These are phyloP conservation scores for Colletotrichum sp. DNA, from an alignment of 2,329 filamentous ascomycete species.

Conservation along the genomic window DNA sequence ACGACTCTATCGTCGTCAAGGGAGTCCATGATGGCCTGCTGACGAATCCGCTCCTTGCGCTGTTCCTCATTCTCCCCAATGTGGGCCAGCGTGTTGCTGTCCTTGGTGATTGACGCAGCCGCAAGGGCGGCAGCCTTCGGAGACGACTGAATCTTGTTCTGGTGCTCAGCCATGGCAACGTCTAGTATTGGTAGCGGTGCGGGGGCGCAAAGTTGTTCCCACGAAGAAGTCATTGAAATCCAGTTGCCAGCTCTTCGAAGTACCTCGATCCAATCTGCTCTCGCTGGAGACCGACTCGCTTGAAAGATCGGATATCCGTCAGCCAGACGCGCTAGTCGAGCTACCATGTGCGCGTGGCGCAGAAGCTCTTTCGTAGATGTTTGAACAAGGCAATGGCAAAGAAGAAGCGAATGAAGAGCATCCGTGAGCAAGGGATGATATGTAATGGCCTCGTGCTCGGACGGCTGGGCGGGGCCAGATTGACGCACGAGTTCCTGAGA, in stretches of 20 bases:
- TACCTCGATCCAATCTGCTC: slow-evolving; percentile 82
- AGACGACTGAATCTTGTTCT: slow-evolving; percentile 26
- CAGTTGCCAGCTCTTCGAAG: slow-evolving; percentile 71
- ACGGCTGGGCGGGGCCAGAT: slow-evolving; percentile 38
- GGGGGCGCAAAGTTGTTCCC: slow-evolving; percentile 74
- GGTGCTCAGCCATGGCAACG: slow-evolving; percentile 21
- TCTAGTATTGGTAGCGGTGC: slow-evolving; percentile 52
- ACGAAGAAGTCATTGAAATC: slow-evolving; percentile 67
- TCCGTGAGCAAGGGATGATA: slow-evolving; percentile 84
- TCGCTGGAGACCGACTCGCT: slow-evolving; percentile 71
- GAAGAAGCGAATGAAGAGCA: slow-evolving; percentile 77
- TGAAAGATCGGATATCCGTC: slow-evolving; percentile 86
- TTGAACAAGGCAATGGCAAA: slow-evolving; percentile 80
- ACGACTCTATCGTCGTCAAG: slow-evolving; percentile 71
- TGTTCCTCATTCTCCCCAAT: slow-evolving; percentile 52
- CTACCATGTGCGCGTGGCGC: slow-evolving; percentile 82
- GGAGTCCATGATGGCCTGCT: slow-evolving; percentile 71
- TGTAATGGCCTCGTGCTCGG: slow-evolving; percentile 65
- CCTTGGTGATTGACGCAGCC: slow-evolving; percentile 37
- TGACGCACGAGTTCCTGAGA: slow-evolving; percentile 40
- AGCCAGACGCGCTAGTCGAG: slow-evolving; percentile 73
- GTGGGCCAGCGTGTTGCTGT: slow-evolving; percentile 30
- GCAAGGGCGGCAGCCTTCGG: slow-evolving; percentile 34
- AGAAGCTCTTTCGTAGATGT: slow-evolving; percentile 79
- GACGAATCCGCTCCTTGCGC: slow-evolving; percentile 63